Evolutionary conservation across 805 yeast species (phyloP), one percentile per base, ranked within the genome.

Genomic region (Yarrowia osloensis): DNA sequence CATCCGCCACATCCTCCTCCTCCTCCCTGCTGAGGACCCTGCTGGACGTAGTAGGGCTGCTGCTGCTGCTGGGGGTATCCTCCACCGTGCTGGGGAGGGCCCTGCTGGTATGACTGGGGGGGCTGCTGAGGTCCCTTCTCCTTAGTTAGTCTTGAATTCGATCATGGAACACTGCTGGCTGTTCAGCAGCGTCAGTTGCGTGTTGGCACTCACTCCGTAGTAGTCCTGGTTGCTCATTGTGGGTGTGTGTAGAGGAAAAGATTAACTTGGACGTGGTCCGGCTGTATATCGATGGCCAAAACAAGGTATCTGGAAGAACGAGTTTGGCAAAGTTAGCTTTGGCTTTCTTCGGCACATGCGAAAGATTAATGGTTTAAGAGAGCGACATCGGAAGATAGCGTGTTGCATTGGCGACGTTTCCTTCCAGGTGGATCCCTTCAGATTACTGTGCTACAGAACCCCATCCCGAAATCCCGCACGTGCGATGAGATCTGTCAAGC

Each of bases 41-140:
- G 63, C 63, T 57, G 63, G 49, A 57, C 63, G 49, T 57, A 57
- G 49, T 57, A 57, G 37, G 63, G 63, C 63, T 57, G 63, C 49
- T 57, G 63, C 49, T 57, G 63, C 42, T 57, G 63, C 49, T 57
- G 49, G 21, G 47, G 63, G 37, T 57, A 28, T 19, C 47, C 47
- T 39, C 49, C 49, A 17, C 63, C 63, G 2, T 40, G 49, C 28
- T 57, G 63, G 49, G 63, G 63, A 40, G 63, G 63, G 13, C 63
- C 63, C 49, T 57, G 63, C 63, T 57, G 63, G 63, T 57, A 57
- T 15, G 63, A 57, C 37, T 57, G 63, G 21, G 63, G 63, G 49
- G 63, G 63, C 63, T 57, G 63, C 39, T 57, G 63, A 5, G 63
- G 63, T n/a, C 63, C 63, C 49, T 57, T 57, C 19, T 57, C 49